Conservation (phyloP, 129 eudicot species). For the Chrysanthemum makinoi region DNA sequence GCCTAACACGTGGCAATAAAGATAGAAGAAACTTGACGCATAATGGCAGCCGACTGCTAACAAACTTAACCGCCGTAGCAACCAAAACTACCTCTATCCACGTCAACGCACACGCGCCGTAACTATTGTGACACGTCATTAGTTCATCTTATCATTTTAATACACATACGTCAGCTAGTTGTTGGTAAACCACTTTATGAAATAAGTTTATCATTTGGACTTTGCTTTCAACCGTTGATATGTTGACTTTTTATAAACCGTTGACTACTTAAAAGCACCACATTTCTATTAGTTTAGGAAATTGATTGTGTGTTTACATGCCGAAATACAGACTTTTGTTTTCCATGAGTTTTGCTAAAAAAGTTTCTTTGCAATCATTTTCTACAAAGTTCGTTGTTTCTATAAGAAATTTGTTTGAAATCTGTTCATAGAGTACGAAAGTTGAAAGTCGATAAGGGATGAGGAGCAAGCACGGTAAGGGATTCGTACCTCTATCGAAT, state of each 20-base stretch:
- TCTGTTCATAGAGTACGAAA: too few relatives aligned
- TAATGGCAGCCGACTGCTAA: slow-evolving; percentile 35
- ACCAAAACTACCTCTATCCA: slow-evolving; percentile 16
- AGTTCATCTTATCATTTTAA: background rate
- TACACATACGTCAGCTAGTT: slow-evolving; percentile 17
- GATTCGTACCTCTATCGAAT: too few relatives aligned
- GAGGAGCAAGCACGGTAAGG: too few relatives aligned
- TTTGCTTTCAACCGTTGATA: background rate
- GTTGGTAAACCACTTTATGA: slow-evolving; percentile 11
- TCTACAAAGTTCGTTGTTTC: too few relatives aligned
- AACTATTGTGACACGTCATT: slow-evolving; percentile 12
- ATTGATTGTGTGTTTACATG: background rate
- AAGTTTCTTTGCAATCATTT: too few relatives aligned
- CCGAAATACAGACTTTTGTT: background rate
- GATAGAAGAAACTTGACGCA: slow-evolving; percentile 26
- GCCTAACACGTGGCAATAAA: slow-evolving; percentile 28
- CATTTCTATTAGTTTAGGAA: background rate
- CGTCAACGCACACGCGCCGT: slow-evolving; percentile 26
- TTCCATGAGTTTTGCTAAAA: too few relatives aligned
- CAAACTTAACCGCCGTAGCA: slow-evolving; percentile 24
- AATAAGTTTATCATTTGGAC: slow-evolving; percentile 13
- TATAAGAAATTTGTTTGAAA: too few relatives aligned
- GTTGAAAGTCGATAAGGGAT: too few relatives aligned
- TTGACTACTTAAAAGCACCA: slow-evolving; percentile 16
- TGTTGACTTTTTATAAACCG: background rate